phyloP scores from a whole-genome alignment of 108 stramenopile genomes.

The Cyclostephanos invisitatus region DNA sequence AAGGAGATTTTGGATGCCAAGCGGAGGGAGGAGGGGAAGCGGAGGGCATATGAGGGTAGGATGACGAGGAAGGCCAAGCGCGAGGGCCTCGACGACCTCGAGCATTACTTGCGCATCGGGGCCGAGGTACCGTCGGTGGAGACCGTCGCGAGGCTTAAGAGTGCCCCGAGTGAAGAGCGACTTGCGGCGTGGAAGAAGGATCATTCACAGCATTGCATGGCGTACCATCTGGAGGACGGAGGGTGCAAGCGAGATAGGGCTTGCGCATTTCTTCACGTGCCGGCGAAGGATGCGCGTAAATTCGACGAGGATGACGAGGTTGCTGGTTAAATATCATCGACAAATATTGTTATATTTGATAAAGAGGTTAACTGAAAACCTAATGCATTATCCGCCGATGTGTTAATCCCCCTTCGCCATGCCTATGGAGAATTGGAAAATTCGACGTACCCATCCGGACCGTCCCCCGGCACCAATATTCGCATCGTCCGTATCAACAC shows the following conservation, averaged over 20 bases:
- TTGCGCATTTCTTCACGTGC: constrained; percentile 90
- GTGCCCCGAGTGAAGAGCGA: constrained; percentile 55
- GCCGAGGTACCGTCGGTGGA: too few relatives aligned
- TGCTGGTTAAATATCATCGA: constrained; percentile 61
- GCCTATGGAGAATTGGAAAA: constrained; percentile 29
- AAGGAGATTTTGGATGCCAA: too few relatives aligned
- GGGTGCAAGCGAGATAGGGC: constrained; percentile 75
- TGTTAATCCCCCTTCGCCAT: too few relatives aligned
- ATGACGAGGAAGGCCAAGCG: background rate
- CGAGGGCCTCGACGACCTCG: constrained; percentile 75
- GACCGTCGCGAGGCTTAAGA: constrained; percentile 54
- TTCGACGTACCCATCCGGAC: constrained; percentile 39
- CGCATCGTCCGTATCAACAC: constrained; percentile 61
- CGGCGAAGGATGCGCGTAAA: constrained; percentile 49
- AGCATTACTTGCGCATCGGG: constrained; percentile 81
- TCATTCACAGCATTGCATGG: constrained; percentile 88
- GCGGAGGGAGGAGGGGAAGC: too few relatives aligned
- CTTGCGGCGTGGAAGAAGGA: constrained; percentile 76
- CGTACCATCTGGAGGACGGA: constrained; percentile 66
- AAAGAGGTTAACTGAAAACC: too few relatives aligned
- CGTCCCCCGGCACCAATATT: constrained; percentile 47
- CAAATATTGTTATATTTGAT: too few relatives aligned
- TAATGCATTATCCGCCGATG: too few relatives aligned
- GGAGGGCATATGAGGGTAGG: too few relatives aligned
- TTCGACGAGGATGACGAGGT: constrained; percentile 60